Percentiles rank a stretch among this genome's conserved stretches.
Conservation (phyloP, 225 moss, liverwort and hornwort species). For the Climacium dendroides region DNA sequence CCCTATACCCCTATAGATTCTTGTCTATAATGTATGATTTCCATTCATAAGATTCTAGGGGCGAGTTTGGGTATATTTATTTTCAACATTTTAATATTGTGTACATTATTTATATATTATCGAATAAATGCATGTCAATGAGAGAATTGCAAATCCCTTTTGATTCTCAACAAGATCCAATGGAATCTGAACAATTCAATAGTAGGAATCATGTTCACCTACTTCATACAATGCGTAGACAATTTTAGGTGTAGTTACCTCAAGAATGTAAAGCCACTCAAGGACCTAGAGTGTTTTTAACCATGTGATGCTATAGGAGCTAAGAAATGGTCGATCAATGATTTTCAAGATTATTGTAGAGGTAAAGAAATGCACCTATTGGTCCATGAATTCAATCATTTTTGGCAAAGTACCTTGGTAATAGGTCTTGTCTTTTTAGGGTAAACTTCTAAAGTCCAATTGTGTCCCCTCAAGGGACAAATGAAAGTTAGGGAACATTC, state of each 20-base stretch:
- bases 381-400: rapidly evolving
- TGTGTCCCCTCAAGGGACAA: rapidly evolving
- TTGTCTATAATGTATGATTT: neutral
- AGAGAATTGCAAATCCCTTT: neutral
- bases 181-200: rapidly evolving
- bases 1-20: neutral
- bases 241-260: neutral
- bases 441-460: rapidly evolving
- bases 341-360: neutral
- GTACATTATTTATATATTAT: neutral
- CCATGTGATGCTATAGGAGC: rapidly evolving
- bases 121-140: neutral
- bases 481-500: neutral
- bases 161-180: neutral
- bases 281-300: rapidly evolving
- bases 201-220: neutral
- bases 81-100: neutral
- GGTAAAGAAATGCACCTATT: neutral
- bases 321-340: neutral
- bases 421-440: neutral
- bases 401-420: neutral
- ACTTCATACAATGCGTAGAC: neutral
- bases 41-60: neutral
- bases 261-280: neutral
- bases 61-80: neutral